These are phyloP conservation scores for Coriolopsis trogii DNA, from an alignment of 1,284 basidiomycete genomes.

Conservation along the genomic window DNA sequence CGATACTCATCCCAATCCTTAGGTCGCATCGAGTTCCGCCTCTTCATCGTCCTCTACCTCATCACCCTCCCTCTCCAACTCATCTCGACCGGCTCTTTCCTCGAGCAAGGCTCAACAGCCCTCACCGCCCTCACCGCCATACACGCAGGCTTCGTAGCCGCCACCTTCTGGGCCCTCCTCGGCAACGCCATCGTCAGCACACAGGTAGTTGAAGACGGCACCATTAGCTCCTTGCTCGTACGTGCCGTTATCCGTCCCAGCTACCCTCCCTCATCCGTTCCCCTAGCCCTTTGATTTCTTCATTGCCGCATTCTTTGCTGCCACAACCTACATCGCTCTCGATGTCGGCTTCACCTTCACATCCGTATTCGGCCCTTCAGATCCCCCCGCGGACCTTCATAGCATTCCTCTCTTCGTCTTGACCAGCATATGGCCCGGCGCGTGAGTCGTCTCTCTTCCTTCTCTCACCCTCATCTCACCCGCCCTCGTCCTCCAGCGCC, in stretches of 20 bases:
- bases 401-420: constrained; percentile 78
- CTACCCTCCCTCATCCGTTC: neutral
- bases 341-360: constrained; percentile 75
- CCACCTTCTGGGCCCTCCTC: constrained; percentile 78
- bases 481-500: constrained; percentile 46
- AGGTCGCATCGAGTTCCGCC: constrained; percentile 73
- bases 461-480: constrained; percentile 1
- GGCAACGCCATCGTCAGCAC: constrained; percentile 81
- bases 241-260: constrained; percentile 32
- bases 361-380: constrained; percentile 57
- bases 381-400: constrained; percentile 55
- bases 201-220: constrained; percentile 85
- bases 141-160: constrained; percentile 69
- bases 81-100: constrained; percentile 74
- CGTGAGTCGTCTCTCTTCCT: constrained; percentile 46
- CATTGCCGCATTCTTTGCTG: constrained; percentile 62
- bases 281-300: constrained; percentile 66
- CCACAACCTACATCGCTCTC: constrained; percentile 77
- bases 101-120: constrained; percentile 72
- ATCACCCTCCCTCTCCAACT: constrained; percentile 78
- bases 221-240: constrained; percentile 68
- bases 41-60: constrained; percentile 68
- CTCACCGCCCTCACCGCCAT: constrained; percentile 76
- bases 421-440: constrained; percentile 83
- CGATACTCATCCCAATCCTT: constrained; percentile 20